Evolutionary conservation across 768 basidiomycete genomes (phyloP).

Genomic region (Xerocomellus chrysenteron): DNA sequence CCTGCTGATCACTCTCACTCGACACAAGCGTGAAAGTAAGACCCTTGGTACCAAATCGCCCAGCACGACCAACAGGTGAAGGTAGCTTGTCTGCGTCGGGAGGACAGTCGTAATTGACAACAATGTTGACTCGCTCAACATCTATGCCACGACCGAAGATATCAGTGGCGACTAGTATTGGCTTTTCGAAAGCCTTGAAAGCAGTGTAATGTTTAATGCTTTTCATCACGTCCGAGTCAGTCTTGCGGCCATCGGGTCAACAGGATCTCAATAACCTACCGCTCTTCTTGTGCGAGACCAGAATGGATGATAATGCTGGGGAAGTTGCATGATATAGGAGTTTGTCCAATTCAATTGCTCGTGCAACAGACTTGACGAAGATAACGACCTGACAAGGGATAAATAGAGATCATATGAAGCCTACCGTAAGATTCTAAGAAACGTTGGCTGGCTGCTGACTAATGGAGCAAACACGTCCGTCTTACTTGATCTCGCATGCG

Average conservation of each 20-base stretch:
- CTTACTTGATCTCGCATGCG: slow-evolving; percentile 23
- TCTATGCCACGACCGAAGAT: slow-evolving; percentile 99
- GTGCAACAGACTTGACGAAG: slow-evolving; percentile 97
- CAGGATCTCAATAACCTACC: slow-evolving; percentile 52
- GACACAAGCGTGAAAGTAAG: slow-evolving; percentile 97
- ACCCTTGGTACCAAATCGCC: slow-evolving; percentile 99
- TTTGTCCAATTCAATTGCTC: slow-evolving; percentile 96
- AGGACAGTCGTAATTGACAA: slow-evolving; percentile 98
- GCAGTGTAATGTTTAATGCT: slow-evolving; percentile 95
- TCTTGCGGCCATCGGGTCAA: background rate
- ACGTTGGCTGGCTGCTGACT: slow-evolving; percentile 21
- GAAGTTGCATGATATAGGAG: slow-evolving; percentile 97
- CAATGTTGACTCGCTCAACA: slow-evolving; percentile 99
- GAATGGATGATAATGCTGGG: slow-evolving; percentile 98
- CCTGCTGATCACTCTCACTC: slow-evolving; percentile 88
- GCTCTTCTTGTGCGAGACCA: slow-evolving; percentile 90
- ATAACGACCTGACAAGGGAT: slow-evolving; percentile 79
- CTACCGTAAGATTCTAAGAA: slow-evolving; percentile 45
- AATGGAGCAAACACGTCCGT: slow-evolving; percentile 8
- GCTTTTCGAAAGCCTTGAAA: slow-evolving; percentile 99
- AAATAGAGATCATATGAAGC: slow-evolving; percentile 9
- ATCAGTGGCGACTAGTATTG: slow-evolving; percentile 97
- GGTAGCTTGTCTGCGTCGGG: slow-evolving; percentile 95
- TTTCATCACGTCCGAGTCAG: slow-evolving; percentile 2
- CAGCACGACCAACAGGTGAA: slow-evolving; percentile 99